These are phyloP conservation scores for Capillidium heterosporum DNA, from an alignment of 371 early-diverging fungal genomes.

Conservation along the genomic window DNA sequence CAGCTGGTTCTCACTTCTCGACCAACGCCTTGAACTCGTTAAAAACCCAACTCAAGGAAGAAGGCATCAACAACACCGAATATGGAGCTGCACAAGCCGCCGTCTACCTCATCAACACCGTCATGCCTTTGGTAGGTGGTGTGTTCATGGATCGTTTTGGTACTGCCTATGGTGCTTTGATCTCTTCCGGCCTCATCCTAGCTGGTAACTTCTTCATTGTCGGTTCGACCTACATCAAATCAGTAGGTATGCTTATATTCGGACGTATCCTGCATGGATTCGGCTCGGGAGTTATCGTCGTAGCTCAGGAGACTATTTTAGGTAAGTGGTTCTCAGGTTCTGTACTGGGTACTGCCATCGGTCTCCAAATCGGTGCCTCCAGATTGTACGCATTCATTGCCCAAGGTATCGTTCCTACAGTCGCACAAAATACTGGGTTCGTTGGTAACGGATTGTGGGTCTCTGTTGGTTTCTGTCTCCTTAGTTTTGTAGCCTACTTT, in stretches of 20 bases:
- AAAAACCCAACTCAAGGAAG: slow-evolving; percentile 5
- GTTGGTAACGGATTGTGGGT: slow-evolving; percentile 33
- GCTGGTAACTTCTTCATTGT: slow-evolving; percentile 23
- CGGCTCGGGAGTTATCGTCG: slow-evolving; percentile 29
- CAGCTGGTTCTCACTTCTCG: slow-evolving; percentile 10
- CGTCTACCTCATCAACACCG: slow-evolving; percentile 27
- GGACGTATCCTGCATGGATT: slow-evolving; percentile 28
- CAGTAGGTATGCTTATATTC: slow-evolving; percentile 21
- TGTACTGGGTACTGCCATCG: slow-evolving; percentile 18
- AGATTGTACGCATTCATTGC: slow-evolving; percentile 27
- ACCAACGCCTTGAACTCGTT: slow-evolving; percentile 7
- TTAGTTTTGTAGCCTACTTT: slow-evolving; percentile 23
- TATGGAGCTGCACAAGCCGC: slow-evolving; percentile 28
- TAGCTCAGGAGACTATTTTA: slow-evolving; percentile 33
- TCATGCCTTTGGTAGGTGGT: slow-evolving; percentile 25
- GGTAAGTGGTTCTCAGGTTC: slow-evolving; percentile 32
- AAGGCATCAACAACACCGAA: slow-evolving; percentile 20
- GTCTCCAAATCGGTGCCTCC: slow-evolving; percentile 29
- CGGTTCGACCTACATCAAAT: slow-evolving; percentile 17
- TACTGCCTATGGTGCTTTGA: slow-evolving; percentile 10
- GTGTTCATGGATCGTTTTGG: slow-evolving; percentile 11
- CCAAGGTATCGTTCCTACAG: slow-evolving; percentile 20
- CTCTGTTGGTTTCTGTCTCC: slow-evolving; percentile 20
- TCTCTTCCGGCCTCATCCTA: slow-evolving; percentile 7
- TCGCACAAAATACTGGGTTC: slow-evolving; percentile 18